Conservation (phyloP, 257 asterid genomes). For the Solanum pinnatisectum region DNA sequence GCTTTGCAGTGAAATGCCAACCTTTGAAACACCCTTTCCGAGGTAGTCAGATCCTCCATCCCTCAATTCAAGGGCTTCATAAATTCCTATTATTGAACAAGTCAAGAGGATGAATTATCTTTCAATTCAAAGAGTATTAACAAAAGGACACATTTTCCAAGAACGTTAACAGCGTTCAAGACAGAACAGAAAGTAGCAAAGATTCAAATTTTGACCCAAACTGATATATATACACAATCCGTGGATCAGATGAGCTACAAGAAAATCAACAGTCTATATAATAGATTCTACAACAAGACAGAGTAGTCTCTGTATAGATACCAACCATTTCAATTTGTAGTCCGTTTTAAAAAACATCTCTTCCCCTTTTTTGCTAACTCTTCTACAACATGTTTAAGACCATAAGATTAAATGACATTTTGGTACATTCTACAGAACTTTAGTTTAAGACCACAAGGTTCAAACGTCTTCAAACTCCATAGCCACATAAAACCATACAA, state of each 20-base stretch:
- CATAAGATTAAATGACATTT: neutral
- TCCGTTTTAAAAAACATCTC: neutral
- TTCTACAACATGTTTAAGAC: neutral
- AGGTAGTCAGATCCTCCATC: constrained; percentile 98
- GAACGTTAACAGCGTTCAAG: neutral
- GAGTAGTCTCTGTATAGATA: neutral
- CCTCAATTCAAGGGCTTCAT: constrained; percentile 96
- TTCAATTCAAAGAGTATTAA: neutral
- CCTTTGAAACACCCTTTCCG: constrained; percentile 98
- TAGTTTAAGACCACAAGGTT: neutral
- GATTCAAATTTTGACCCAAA: neutral
- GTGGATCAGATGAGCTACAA: neutral
- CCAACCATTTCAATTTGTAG: neutral
- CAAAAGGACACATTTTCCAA: neutral
- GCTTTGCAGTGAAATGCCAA: neutral
- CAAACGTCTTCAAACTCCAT: neutral
- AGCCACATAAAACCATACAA: neutral
- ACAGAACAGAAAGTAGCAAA: neutral
- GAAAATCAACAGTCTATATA: neutral
- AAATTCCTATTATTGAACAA: constrained; percentile 37
- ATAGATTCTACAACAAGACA: neutral
- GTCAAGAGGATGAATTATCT: neutral
- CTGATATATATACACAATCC: neutral
- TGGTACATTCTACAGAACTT: neutral
- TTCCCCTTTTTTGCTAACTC: neutral